Base-by-base conservation (phyloP, 1,139 yeast species). In the Geotrichum europaeum region DNA sequence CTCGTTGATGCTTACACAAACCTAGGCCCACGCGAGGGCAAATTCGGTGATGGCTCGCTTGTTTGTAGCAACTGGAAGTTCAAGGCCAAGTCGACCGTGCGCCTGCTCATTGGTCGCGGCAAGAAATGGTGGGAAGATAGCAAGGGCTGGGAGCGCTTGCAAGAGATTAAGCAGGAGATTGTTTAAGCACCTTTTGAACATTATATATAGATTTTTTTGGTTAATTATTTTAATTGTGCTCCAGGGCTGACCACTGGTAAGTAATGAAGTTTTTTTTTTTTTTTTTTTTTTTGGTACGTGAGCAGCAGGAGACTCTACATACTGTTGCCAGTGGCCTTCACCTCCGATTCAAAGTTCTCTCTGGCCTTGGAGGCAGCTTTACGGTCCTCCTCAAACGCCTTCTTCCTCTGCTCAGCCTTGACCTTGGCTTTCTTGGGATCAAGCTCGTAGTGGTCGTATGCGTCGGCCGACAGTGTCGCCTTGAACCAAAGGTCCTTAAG, bases 51-150 rank as follows among this genome's bases (percentile, higher is more conserved):
- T 2, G 97, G 86, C 1, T 91, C 88, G 68, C 70, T 87, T 18
- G 96, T 94, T 5, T 91, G 97, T 72, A 83, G 85, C 68, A 96
- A 91, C 70, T 92, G 98, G 98, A 87, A 83, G 69, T 89, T 87
- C 75, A 91, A 91, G 72, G 86, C 96, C 1, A 81, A 85, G 65
- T 81, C 88, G 12, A 78, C 89, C 0, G 80, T 91, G 18, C 80
- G 96, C 67, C 81, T 90, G 1, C 76, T 91, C 65, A 81, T 88
- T 82, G 86, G 95, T 30, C 87, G 86, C 69, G 97, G 96, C 18
- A 87, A 83, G 68, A 78, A 79, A 40, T 81, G 80, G 69, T 90
- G 96, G 96, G 92, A 89, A 69, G 92, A 82, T 65, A 79, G 88
- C 2, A 85, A 82, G 45, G 96, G 91, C 1, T 91, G 95, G 90